Percentiles rank a stretch among this genome's conserved stretches.
Evolutionary conservation across 2,329 filamentous ascomycete species (phyloP).

Genomic region (Ophiostoma pallidulum): DNA sequence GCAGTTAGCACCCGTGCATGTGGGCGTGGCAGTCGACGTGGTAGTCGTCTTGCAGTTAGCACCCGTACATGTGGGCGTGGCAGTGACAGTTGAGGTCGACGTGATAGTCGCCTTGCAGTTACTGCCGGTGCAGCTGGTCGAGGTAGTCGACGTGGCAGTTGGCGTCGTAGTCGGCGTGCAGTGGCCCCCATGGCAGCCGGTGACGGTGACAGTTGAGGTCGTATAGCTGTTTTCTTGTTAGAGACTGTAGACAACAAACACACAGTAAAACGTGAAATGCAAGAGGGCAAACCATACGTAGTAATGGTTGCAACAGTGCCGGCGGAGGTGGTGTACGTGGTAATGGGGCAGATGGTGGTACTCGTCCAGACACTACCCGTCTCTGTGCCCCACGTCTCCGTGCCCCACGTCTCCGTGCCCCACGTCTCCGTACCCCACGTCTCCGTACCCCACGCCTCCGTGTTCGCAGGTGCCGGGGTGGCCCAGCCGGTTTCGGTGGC

Average conservation of each 20-base stretch:
- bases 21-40: too few relatives aligned
- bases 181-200: conserved; percentile 26
- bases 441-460: too few relatives aligned
- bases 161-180: conserved; percentile 23
- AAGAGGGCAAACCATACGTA: background rate
- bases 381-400: too few relatives aligned
- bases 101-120: too few relatives aligned
- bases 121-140: too few relatives aligned
- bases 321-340: conserved; percentile 32
- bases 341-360: conserved; percentile 21
- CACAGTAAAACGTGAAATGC: background rate
- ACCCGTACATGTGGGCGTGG: too few relatives aligned
- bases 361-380: background rate
- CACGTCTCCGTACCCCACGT: too few relatives aligned
- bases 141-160: conserved; percentile 16
- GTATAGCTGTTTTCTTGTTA: conserved; percentile 28
- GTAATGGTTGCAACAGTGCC: conserved; percentile 20
- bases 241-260: background rate
- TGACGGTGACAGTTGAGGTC: conserved; percentile 35
- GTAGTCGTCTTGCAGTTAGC: too few relatives aligned
- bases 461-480: too few relatives aligned
- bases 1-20: too few relatives aligned
- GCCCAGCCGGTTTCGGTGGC: too few relatives aligned
- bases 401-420: background rate
- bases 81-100: too few relatives aligned